phyloP scores from a whole-genome alignment of 2,329 filamentous ascomycete species.

The Aaosphaeria arxii region DNA sequence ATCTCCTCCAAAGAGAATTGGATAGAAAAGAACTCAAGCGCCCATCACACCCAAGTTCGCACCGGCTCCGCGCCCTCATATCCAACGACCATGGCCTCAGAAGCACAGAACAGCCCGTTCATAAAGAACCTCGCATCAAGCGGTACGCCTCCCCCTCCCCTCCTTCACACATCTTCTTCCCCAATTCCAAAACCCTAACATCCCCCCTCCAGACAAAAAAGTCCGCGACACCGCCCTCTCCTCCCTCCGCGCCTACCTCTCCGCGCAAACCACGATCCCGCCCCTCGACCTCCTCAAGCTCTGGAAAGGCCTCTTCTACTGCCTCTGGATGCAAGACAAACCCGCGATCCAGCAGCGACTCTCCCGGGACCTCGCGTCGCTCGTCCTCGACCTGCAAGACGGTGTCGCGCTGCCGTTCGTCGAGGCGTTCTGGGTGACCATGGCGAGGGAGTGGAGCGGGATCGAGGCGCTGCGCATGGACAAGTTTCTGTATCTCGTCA shows the following conservation, averaged over 20 bases:
- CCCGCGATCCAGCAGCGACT: constrained; percentile 83
- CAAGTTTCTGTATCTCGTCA: constrained; percentile 85
- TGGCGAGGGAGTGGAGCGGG: constrained; percentile 49
- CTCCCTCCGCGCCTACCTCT: constrained; percentile 75
- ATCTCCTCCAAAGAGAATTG: too few relatives aligned
- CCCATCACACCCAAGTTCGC: neutral
- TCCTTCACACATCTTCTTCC: neutral
- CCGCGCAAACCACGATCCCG: constrained; percentile 59
- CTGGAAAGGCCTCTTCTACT: constrained; percentile 93
- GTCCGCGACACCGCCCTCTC: constrained; percentile 73
- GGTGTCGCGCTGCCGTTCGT: constrained; percentile 42
- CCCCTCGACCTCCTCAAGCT: constrained; percentile 77
- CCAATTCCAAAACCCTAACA: neutral
- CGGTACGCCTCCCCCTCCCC: constrained; percentile 52
- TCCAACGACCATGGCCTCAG: constrained; percentile 27
- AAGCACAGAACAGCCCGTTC: constrained; percentile 61
- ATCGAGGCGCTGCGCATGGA: constrained; percentile 63
- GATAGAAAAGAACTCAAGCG: neutral
- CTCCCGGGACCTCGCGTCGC: constrained; percentile 69
- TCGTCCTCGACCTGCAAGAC: constrained; percentile 59
- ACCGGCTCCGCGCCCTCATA: neutral
- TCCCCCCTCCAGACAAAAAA: constrained; percentile 61
- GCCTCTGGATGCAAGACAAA: constrained; percentile 89
- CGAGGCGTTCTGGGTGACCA: constrained; percentile 52
- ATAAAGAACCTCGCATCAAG: constrained; percentile 82